Base-by-base conservation (phyloP, 2,329 filamentous ascomycete species). In the Botryosphaeria dothidea region DNA sequence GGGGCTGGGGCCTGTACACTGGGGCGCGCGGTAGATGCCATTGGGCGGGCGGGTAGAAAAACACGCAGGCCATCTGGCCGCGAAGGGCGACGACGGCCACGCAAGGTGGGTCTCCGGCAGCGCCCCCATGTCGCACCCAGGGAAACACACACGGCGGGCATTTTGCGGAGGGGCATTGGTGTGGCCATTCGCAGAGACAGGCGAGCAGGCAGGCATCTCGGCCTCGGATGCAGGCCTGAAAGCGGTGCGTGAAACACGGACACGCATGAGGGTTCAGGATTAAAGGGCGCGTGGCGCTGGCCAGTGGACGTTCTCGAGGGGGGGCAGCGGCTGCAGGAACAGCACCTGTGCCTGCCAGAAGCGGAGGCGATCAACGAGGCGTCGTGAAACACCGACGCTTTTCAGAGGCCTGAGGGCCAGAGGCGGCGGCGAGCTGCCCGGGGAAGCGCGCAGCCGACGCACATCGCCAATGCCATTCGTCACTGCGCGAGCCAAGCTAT, bases 101-200 rank as follows among this genome's bases (percentile, higher is more conserved):
- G 38, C 38, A 46, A 23, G 56, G 56, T 60, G 56, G 56, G 56
- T 46, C 56, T 60, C 34, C 4, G 21, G 13, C 23, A 27, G 21
- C 27, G 49, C 49, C 49, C 52, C 52, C 54, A 45, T 58, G 54
- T 31, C 54, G 41, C 54, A 27, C 11, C 15, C 38, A 43, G 27
- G 56, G 38, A 60, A 60, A 58, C 54, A 58, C 54, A 58, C 54
- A 45, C 49, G 45, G 51, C 51, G 52, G 52, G 52, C 52, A 41
- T n/a, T 43, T 54, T 36, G 29, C 29, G 31, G 51, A 56, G 46
- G 46, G 25, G 49, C 49, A 17, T 5, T 5, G 8, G 3, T 2
- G 25, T 11, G 19, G 49, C 49, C 49, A 52, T 17, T 52, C 27
- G 49, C 49, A 52, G 27, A 21, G 49, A 21, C 49, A 36, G 27